phyloP scores from a whole-genome alignment of 345 rosid genomes.

The Boechera retrofracta region DNA sequence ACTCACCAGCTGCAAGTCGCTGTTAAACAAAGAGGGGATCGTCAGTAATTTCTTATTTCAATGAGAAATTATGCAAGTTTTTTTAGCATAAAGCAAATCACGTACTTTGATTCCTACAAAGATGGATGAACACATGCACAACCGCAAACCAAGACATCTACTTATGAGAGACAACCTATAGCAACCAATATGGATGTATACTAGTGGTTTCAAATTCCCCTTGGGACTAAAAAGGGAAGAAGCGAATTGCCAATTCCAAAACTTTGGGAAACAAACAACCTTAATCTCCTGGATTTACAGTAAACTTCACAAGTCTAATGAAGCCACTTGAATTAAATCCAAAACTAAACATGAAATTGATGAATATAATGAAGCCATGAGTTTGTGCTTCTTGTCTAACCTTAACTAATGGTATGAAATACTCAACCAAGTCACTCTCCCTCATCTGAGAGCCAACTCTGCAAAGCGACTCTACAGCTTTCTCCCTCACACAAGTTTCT shows the following conservation, averaged over 20 bases:
- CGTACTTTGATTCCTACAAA: neutral
- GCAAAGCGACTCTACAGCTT: conserved; percentile 80
- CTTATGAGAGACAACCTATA: neutral
- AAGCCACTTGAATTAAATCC: neutral
- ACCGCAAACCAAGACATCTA: neutral
- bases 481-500: conserved; percentile 88
- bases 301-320: conserved; percentile 19
- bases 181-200: neutral
- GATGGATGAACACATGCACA: neutral
- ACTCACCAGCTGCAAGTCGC: conserved; percentile 97
- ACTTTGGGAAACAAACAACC: neutral
- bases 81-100: neutral
- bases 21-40: conserved; percentile 37
- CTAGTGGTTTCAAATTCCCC: neutral
- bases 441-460: conserved; percentile 86
- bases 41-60: conserved; percentile 13
- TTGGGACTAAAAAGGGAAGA: neutral
- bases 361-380: neutral
- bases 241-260: neutral
- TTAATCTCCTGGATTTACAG: neutral
- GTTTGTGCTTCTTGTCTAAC: conserved; percentile 39
- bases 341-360: neutral
- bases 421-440: conserved; percentile 76
- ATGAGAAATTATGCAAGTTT: neutral
- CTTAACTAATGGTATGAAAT: conserved; percentile 77